A percentile compares a stretch with the other conserved stretches of the same genome.
phyloP scores from a whole-genome alignment of 306 rosid species.

The Quercus rubra region DNA sequence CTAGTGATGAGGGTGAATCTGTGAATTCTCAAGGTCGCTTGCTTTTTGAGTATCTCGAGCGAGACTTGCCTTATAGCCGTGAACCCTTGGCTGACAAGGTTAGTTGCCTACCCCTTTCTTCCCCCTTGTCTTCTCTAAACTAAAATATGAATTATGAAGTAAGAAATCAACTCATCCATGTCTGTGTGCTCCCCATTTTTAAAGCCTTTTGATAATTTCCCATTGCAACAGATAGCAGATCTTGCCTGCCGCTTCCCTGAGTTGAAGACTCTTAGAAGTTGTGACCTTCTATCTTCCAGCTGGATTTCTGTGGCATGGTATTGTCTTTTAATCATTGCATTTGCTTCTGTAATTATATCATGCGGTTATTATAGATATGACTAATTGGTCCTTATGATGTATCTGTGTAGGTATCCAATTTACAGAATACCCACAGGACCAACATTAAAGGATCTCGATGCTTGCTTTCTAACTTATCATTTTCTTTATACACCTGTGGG shows the following conservation, averaged over 20 bases:
- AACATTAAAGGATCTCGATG: constrained; percentile 84
- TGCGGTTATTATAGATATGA: neutral
- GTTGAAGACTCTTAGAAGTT: constrained; percentile 67
- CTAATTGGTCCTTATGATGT: constrained; percentile 18
- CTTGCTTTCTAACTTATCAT: constrained; percentile 90
- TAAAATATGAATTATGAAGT: neutral
- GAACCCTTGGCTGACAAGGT: constrained; percentile 96
- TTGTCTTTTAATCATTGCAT: constrained; percentile 18
- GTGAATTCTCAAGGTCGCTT: constrained; percentile 57
- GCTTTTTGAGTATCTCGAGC: constrained; percentile 76
- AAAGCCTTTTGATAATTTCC: constrained; percentile 8
- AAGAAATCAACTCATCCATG: neutral
- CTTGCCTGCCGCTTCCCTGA: constrained; percentile 67
- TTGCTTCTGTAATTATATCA: constrained; percentile 1
- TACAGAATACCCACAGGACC: constrained; percentile 96
- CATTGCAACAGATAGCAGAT: constrained; percentile 56
- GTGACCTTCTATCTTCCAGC: constrained; percentile 69
- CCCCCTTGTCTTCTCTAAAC: neutral
- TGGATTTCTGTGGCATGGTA: constrained; percentile 99
- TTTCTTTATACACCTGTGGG: constrained; percentile 49
- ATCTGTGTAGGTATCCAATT: constrained; percentile 79
- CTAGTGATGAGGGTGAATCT: constrained; percentile 84
- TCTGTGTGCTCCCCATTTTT: neutral
- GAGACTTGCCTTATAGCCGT: constrained; percentile 71
- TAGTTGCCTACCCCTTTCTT: neutral